phyloP scores from a whole-genome alignment of 176 grass and related monocot species.

The Musa schizocarpa region DNA sequence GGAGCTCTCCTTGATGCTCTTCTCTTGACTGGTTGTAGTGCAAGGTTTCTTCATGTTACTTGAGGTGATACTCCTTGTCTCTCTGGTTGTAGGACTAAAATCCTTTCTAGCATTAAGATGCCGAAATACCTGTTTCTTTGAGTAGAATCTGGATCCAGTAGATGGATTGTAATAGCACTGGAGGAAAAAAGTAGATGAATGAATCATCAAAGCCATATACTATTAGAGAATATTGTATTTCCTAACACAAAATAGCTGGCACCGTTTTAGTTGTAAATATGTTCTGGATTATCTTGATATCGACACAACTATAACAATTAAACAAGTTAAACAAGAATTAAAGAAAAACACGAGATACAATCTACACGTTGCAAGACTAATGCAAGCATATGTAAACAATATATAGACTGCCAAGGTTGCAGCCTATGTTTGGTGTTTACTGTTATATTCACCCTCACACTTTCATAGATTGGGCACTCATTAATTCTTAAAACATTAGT shows the following conservation, averaged over 20 bases:
- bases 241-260: neutral
- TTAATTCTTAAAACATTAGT: neutral
- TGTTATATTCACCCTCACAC: neutral
- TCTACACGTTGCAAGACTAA: neutral
- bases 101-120: neutral
- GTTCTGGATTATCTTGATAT: neutral
- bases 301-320: neutral
- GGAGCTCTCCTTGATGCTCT: neutral
- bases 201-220: neutral
- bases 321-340: neutral
- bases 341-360: neutral
- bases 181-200: neutral
- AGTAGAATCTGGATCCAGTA: conserved; percentile 19
- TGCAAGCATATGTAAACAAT: too few species aligned
- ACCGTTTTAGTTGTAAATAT: neutral
- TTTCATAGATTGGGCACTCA: neutral
- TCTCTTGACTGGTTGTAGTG: neutral
- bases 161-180: conserved; percentile 7
- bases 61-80: conserved; percentile 8
- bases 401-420: too few species aligned
- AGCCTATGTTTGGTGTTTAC: neutral
- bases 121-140: conserved; percentile 9
- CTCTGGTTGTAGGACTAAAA: neutral
- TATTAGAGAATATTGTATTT: neutral
- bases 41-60: neutral